Percentiles rank a stretch among this genome's conserved stretches.
These are phyloP conservation scores for Coprinopsis sp. DNA, from an alignment of 768 basidiomycete genomes.

Conservation along the genomic window DNA sequence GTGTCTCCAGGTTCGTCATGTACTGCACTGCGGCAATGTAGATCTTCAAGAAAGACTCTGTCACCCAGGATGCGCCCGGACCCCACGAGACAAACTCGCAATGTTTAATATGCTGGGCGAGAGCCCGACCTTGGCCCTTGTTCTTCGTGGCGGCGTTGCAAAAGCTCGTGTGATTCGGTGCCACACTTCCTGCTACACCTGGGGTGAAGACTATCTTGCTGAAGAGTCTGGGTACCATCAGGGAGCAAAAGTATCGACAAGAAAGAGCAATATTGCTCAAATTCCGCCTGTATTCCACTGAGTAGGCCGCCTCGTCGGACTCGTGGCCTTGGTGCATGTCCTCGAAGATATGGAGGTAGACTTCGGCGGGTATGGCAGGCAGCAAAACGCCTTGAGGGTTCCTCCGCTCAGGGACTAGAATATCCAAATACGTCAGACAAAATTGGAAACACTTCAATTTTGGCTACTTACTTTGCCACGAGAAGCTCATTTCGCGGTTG, in stretches of 20 bases:
- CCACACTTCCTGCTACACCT: not conserved
- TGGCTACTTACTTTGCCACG: too few relatives aligned
- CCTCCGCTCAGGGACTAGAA: not conserved
- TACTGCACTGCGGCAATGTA: not conserved
- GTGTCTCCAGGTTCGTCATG: not conserved
- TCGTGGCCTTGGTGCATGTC: not conserved
- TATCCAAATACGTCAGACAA: too few relatives aligned
- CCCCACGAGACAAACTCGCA: not conserved
- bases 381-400: not conserved
- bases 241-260: not conserved
- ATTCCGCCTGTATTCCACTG: not conserved
- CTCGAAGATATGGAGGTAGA: not conserved
- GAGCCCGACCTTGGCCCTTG: not conserved
- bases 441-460: too few relatives aligned
- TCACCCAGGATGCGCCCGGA: not conserved
- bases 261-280: not conserved
- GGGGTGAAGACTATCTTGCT: not conserved
- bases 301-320: not conserved
- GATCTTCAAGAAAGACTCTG: not conserved
- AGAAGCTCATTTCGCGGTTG: too few relatives aligned
- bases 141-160: not conserved
- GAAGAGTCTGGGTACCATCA: not conserved
- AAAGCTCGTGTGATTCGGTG: not conserved
- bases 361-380: not conserved
- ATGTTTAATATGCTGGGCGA: not conserved